phyloP scores from a whole-genome alignment of 2,329 filamentous ascomycete species.

The Elsinoe batatas region DNA sequence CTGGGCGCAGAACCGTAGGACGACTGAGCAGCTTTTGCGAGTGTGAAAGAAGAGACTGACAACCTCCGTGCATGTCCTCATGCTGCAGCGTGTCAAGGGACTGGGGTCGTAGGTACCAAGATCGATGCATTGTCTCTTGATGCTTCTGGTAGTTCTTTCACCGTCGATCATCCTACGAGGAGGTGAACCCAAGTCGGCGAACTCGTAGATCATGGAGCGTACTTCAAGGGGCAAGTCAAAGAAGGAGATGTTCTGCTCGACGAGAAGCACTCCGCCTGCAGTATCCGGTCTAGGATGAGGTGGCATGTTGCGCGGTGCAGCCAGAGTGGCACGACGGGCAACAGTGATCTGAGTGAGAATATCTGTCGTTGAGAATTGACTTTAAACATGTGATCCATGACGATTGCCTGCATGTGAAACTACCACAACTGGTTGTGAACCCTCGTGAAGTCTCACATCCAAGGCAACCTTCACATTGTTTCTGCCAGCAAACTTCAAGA shows the following conservation, averaged over 20 bases:
- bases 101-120: not conserved
- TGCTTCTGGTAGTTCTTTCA: not conserved
- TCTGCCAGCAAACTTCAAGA: too few relatives aligned
- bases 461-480: too few relatives aligned
- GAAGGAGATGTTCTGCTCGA: not conserved
- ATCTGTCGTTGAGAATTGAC: too few relatives aligned
- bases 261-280: not conserved
- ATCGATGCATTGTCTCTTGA: not conserved
- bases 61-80: not conserved
- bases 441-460: too few relatives aligned
- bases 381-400: too few relatives aligned
- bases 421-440: not conserved
- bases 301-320: too few relatives aligned
- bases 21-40: too few relatives aligned
- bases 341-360: too few relatives aligned
- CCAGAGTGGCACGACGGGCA: too few relatives aligned
- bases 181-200: not conserved
- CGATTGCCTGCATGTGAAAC: not conserved
- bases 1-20: too few relatives aligned
- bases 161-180: too few relatives aligned
- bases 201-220: not conserved
- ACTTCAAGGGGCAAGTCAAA: not conserved
- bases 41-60: too few relatives aligned
- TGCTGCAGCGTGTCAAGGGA: not conserved
- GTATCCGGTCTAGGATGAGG: not conserved